Base-by-base conservation (phyloP, 2,329 filamentous ascomycete species). In the Paraphoma sp. region DNA sequence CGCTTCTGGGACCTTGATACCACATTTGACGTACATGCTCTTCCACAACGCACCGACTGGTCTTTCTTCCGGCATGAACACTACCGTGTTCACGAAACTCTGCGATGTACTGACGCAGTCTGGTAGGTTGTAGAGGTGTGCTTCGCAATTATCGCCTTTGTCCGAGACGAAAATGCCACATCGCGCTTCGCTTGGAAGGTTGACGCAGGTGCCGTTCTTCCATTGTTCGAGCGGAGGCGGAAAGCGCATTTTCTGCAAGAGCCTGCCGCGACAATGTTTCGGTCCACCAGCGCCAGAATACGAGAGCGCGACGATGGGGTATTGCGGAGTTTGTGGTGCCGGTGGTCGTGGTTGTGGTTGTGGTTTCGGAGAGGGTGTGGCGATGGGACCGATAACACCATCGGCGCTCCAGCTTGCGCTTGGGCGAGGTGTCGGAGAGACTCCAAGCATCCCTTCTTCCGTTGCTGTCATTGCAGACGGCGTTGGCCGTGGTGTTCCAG, bases 131-230 rank as follows among this genome's bases (percentile, higher is more conserved):
- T 73, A 76, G 4, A 76, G 54, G 8, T 73, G 65, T 23, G 72
- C 74, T 40, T 76, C 72, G 60, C 73, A 76, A 29, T 70, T 69
- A 49, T 72, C 73, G 49, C 68, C 70, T 42, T 75, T 74, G n/a
- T 59, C 63, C 0, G 72, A 68, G 30, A 67, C 68, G 48, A 76
- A 76, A 0, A 76, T 61, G 5, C 73, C 73, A 28, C 73, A 76
- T 18, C 68, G 68, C 23, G 72, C 73, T 48, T 70, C 65, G 45
- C 51, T 48, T 2, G 72, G 71, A 4, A 76, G 60, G 43, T 71
- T 67, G 46, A 74, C 61, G 52, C 73, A 76, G 5, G 71, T 69
- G 1, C 72, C 72, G 10, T 69, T 68, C 45, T 67, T 70, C 65
- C 69, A 73, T 4, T 53, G 50, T 9, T 59, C 60, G 17, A 66